phyloP scores from a whole-genome alignment of 768 basidiomycete species.

The Leucosporidium yakuticum region DNA sequence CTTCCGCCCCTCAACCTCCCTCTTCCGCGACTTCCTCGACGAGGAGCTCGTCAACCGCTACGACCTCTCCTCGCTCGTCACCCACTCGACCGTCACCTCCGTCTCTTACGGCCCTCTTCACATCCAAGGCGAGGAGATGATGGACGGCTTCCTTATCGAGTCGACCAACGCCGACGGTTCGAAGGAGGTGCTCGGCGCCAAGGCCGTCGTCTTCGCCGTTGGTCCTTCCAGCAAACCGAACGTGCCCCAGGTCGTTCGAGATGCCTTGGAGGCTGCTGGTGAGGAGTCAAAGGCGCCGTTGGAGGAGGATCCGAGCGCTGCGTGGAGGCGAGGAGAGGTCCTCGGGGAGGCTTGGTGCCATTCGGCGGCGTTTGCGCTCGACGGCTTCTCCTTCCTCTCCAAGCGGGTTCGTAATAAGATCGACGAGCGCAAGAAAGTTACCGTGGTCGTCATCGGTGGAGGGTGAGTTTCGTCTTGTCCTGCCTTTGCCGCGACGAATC shows the following conservation, averaged over 20 bases:
- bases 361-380: slow-evolving; percentile 26
- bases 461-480: slow-evolving; percentile 18
- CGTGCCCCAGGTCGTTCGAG: slow-evolving; percentile 16
- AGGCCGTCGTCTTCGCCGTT: slow-evolving; percentile 33
- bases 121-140: slow-evolving; percentile 15
- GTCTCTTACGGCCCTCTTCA: slow-evolving; percentile 17
- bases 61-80: slow-evolving; percentile 17
- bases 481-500: too few species aligned
- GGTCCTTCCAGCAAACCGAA: slow-evolving; percentile 33
- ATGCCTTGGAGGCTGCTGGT: background rate
- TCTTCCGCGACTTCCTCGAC: slow-evolving; percentile 33
- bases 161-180: slow-evolving; percentile 9
- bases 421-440: slow-evolving; percentile 34
- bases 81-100: slow-evolving; percentile 19
- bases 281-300: too few species aligned
- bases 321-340: slow-evolving; percentile 1
- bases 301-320: background rate
- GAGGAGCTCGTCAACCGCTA: slow-evolving; percentile 35
- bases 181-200: background rate
- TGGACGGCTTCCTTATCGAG: slow-evolving; percentile 14
- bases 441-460: slow-evolving; percentile 36
- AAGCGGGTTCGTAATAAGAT: slow-evolving; percentile 41
- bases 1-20: slow-evolving; percentile 31
- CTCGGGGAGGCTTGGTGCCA: slow-evolving; percentile 31
- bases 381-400: slow-evolving; percentile 26